Base-by-base conservation (phyloP, 805 yeast species). In the Wickerhamiella spandovensis region DNA sequence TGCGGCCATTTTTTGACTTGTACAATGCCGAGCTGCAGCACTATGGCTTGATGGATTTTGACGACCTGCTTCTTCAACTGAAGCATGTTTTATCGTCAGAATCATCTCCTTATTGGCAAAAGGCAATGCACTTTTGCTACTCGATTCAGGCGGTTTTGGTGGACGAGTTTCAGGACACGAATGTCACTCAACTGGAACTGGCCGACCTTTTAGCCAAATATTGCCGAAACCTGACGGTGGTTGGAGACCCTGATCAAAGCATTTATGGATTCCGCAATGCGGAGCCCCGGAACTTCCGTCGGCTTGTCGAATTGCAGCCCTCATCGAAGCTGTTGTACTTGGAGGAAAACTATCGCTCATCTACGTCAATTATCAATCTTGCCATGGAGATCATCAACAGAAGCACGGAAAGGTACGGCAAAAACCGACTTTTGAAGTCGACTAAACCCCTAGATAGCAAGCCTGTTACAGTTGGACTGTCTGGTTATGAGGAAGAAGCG, bases 161-260 rank as follows among this genome's bases (percentile, higher is more conserved):
- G 6, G 98, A 90, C 66, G 98, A 90, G 65, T 90, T 88, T 59
- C 97, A 90, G 67, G 98, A 92, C 59, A 88, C 97, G 0, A 86
- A 84, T 58, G 70, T 70, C 35, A 72, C 87, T 17, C 97, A 90
- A 62, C 70, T 87, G 55, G 76, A 78, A 49, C 68, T 92, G 44
- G 74, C 86, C 71, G 74, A 73, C 53, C 67, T 69, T 4, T 65
- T 83, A 30, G 72, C 81, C 0, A 15, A 48, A 7, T 37, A 56
- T 21, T 48, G 56, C 37, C 48, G 61, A 18, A 71, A 70, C 37
- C 74, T 90, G 8, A 85, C 97, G 0, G 81, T 88, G 1, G 97
- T 90, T 1, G 98, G 98, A 1, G 98, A 90, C 61, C 95, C 96
- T 0, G 96, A 92, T 64, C 98, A 90, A 65, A 82, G 95, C 60